Percentiles rank a stretch among this genome's conserved stretches.
Conservation (phyloP, 2,329 filamentous ascomycete species). For the Fusarium solani-melongenae region DNA sequence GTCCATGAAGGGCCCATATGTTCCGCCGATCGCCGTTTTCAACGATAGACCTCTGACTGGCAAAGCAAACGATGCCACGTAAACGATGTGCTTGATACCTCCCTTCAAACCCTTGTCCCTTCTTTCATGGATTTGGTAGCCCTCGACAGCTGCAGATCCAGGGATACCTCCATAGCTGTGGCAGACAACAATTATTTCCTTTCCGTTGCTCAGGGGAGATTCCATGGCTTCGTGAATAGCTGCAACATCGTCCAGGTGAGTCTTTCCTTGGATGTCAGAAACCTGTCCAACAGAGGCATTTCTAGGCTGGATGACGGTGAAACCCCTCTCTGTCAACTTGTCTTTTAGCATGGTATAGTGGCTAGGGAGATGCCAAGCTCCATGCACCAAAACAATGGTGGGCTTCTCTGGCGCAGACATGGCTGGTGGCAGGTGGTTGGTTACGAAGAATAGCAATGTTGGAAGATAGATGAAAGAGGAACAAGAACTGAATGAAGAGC, state of each 20-base stretch:
- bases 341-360: slow-evolving; percentile 14
- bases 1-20: neutral
- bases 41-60: slow-evolving; percentile 17
- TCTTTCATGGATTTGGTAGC: slow-evolving; percentile 42
- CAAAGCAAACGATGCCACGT: slow-evolving; percentile 42
- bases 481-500: neutral
- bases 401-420: slow-evolving; percentile 1
- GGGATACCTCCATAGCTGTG: slow-evolving; percentile 48
- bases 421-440: neutral
- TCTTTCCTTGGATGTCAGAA: slow-evolving; percentile 1
- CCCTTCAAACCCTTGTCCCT: slow-evolving; percentile 37
- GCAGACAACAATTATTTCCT: slow-evolving; percentile 26
- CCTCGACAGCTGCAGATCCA: slow-evolving; percentile 40
- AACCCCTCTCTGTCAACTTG: neutral
- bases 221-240: neutral
- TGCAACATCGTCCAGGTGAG: slow-evolving; percentile 5
- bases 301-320: neutral
- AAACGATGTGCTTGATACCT: slow-evolving; percentile 45
- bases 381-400: slow-evolving; percentile 9
- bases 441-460: neutral
- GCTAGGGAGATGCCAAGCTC: slow-evolving; percentile 15
- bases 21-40: neutral
- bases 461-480: neutral
- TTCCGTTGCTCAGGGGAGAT: neutral
- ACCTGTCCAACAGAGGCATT: neutral